Conservation (phyloP, 2,329 filamentous ascomycete genomes). For the Furcasterigmium furcatum region DNA sequence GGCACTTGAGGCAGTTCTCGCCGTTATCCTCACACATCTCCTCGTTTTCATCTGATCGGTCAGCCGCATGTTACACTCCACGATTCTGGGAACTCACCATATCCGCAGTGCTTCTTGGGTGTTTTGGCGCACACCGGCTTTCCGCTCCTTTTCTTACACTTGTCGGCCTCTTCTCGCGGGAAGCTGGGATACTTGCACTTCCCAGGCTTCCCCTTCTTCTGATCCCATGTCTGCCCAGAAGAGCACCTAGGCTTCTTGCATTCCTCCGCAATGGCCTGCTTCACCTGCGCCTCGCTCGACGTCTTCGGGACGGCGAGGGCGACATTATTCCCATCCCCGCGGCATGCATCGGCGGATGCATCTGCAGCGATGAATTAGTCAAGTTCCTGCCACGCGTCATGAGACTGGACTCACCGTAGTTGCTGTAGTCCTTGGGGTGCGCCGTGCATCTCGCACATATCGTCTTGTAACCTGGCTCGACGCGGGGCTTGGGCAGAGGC, state of each 20-base stretch:
- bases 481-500: neutral
- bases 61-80: neutral
- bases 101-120: neutral
- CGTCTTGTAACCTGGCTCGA: neutral
- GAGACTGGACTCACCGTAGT: neutral
- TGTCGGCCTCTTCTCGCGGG: neutral
- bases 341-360: neutral
- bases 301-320: neutral
- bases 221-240: neutral
- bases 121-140: neutral
- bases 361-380: neutral
- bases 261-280: neutral
- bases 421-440: neutral
- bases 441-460: neutral
- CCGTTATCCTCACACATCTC: neutral
- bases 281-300: neutral
- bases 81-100: neutral
- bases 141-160: neutral
- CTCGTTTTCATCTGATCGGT: neutral
- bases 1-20: neutral
- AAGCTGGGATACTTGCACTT: conserved; percentile 1
- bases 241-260: conserved; percentile 2
- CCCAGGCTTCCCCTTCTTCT: neutral
- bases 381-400: no score
- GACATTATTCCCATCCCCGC: neutral